Percentiles rank a stretch among this genome's conserved stretches.
Conservation (phyloP, 2,329 filamentous ascomycete genomes). For the Pseudopithomyces chartarum region DNA sequence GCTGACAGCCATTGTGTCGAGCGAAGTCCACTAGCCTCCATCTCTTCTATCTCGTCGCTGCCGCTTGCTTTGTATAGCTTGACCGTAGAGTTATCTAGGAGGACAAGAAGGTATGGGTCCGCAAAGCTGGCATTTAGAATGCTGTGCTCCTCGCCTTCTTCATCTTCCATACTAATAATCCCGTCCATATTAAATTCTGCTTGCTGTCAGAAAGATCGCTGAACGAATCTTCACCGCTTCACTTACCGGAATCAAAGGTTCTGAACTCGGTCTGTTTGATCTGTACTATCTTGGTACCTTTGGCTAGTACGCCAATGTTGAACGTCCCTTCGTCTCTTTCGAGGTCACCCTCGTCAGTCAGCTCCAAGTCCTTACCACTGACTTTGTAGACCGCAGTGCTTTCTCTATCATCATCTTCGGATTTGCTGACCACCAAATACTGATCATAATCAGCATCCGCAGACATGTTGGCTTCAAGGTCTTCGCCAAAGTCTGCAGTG, state of each 20-base stretch:
- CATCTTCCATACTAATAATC: conserved; percentile 91
- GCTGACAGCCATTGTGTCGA: conserved; percentile 79
- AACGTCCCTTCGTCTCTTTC: conserved; percentile 88
- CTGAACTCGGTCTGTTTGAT: conserved; percentile 85
- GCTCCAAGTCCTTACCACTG: conserved; percentile 74
- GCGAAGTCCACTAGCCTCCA: conserved; percentile 66
- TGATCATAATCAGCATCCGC: conserved; percentile 69
- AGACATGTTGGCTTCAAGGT: conserved; percentile 44
- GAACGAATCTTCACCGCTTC: not conserved
- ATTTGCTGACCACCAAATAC: conserved; percentile 82
- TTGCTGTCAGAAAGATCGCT: not conserved
- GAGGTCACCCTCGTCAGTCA: conserved; percentile 83
- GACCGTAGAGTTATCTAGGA: conserved; percentile 82
- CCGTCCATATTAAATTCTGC: conserved; percentile 84
- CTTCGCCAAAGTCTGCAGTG: conserved; percentile 53
- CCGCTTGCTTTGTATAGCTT: conserved; percentile 79
- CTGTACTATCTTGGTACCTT: conserved; percentile 81
- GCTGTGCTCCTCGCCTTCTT: conserved; percentile 74
- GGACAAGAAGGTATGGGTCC: conserved; percentile 82
- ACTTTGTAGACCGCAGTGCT: conserved; percentile 79
- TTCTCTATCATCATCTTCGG: conserved; percentile 68
- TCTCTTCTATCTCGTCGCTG: conserved; percentile 82
- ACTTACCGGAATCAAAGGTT: conserved; percentile 85
- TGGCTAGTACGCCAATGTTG: conserved; percentile 82
- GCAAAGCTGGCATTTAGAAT: conserved; percentile 81